Percentiles rank a stretch among this genome's conserved stretches.
These are phyloP conservation scores for sweet orange (Citrus sinensis) DNA, from an alignment of 345 rosid species.

Conservation along the genomic window DNA sequence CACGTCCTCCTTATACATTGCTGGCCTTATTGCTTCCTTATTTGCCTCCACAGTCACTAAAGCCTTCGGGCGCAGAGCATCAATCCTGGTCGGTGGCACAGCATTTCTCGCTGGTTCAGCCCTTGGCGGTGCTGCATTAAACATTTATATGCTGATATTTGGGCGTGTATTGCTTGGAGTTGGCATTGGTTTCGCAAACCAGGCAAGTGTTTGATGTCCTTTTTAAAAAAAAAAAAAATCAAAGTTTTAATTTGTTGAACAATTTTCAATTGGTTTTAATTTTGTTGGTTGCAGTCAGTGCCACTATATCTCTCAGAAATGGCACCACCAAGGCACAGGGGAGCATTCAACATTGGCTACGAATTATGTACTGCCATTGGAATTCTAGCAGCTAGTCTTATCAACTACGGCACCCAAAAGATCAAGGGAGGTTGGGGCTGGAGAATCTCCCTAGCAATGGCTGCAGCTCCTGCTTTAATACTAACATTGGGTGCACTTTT, in stretches of 20 bases:
- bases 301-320: constrained; percentile 57
- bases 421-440: constrained; percentile 36
- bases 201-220: constrained; percentile 15
- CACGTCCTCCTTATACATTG: constrained; percentile 58
- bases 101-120: constrained; percentile 47
- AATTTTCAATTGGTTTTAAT: not conserved
- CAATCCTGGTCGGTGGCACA: constrained; percentile 42
- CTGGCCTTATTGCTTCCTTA: constrained; percentile 49
- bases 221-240: not conserved
- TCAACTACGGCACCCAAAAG: constrained; percentile 35
- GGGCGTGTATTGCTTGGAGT: constrained; percentile 49
- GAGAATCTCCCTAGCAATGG: constrained; percentile 29
- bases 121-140: constrained; percentile 37
- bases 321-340: constrained; percentile 54
- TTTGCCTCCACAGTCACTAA: constrained; percentile 44
- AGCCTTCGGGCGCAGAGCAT: constrained; percentile 34
- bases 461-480: constrained; percentile 30
- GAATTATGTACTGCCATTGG: constrained; percentile 49
- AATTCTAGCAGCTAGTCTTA: constrained; percentile 40
- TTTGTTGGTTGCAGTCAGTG: constrained; percentile 27
- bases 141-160: constrained; percentile 45
- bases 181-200: constrained; percentile 55
- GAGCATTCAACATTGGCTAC: constrained; percentile 43
- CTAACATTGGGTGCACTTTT: constrained; percentile 19
- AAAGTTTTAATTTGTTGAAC: not conserved